Percentiles rank a stretch among this genome's conserved stretches.
Conservation (phyloP, 1,139 yeast genomes). For the Nakaseomyces sp. region DNA sequence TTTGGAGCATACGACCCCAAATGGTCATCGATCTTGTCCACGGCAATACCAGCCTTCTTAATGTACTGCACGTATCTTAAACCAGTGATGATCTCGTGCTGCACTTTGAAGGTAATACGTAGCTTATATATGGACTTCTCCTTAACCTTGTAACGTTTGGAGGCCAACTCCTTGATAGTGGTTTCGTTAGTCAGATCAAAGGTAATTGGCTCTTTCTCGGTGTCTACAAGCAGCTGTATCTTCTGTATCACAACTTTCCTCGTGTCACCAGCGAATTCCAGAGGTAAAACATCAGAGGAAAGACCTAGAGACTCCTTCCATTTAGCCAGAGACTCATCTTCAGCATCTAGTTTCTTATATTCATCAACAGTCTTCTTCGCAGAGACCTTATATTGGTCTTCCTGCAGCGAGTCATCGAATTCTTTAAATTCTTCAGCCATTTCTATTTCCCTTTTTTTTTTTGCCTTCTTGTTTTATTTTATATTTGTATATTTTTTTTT, state of each 20-base stretch:
- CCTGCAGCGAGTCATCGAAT: slow-evolving; percentile 50
- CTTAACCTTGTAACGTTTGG: slow-evolving; percentile 47
- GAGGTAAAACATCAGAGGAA: slow-evolving; percentile 50
- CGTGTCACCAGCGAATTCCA: slow-evolving; percentile 53
- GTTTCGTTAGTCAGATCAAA: slow-evolving; percentile 54
- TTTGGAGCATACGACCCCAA: slow-evolving; percentile 87
- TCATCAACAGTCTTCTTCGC: slow-evolving; percentile 83
- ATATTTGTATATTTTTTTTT: too few relatives aligned
- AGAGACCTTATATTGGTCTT: slow-evolving; percentile 66
- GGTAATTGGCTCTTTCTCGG: slow-evolving; percentile 47
- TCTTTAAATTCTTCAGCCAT: slow-evolving; percentile 24
- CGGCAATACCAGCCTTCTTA: slow-evolving; percentile 79
- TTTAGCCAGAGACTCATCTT: slow-evolving; percentile 82
- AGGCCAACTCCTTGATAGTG: slow-evolving; percentile 40
- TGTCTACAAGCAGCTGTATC: slow-evolving; percentile 61
- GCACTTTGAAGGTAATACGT: slow-evolving; percentile 71
- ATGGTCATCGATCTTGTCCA: slow-evolving; percentile 80
- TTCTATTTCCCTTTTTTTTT: too few relatives aligned
- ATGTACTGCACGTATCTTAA: slow-evolving; percentile 77
- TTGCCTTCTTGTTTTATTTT: too few relatives aligned
- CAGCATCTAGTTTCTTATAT: slow-evolving; percentile 75
- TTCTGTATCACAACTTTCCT: slow-evolving; percentile 74
- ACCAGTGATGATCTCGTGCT: slow-evolving; percentile 87
- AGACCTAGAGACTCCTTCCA: slow-evolving; percentile 91
- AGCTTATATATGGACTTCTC: slow-evolving; percentile 71